Evolutionary conservation across 208 protist genomes (phyloP).

Genomic region (Acanthamoeba royreba): DNA sequence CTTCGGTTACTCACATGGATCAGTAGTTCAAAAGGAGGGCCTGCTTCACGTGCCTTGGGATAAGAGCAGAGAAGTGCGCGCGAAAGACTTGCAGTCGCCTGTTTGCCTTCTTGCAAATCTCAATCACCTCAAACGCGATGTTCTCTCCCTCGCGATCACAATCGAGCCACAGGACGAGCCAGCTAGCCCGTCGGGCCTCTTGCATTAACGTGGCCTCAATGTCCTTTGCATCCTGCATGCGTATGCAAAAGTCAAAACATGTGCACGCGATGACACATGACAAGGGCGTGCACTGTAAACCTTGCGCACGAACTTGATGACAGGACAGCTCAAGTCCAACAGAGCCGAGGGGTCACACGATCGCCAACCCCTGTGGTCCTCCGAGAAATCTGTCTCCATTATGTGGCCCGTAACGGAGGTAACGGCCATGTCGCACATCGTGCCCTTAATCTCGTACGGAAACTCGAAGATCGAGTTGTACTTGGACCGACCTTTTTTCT

Average conservation of each 20-base stretch:
- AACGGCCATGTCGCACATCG: slow-evolving; percentile 84
- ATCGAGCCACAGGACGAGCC: slow-evolving; percentile 85
- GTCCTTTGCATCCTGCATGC: slow-evolving; percentile 78
- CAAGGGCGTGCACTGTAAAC: background rate
- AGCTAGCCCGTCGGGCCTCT: slow-evolving; percentile 57
- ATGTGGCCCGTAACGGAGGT: slow-evolving; percentile 96
- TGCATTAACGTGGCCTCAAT: slow-evolving; percentile 80
- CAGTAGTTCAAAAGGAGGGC: no score
- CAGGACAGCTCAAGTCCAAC: slow-evolving; percentile 80
- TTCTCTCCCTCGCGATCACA: slow-evolving; percentile 93
- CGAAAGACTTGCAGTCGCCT: slow-evolving; percentile 59
- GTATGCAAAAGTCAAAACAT: no score
- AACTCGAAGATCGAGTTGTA: slow-evolving; percentile 84
- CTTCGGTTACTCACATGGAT: no score
- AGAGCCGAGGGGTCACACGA: slow-evolving; percentile 85
- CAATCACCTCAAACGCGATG: slow-evolving; percentile 88
- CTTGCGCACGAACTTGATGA: slow-evolving; percentile 81
- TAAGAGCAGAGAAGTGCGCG: slow-evolving; percentile 87
- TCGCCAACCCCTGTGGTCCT: slow-evolving; percentile 85
- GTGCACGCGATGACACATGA: background rate
- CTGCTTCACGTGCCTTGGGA: slow-evolving; percentile 58
- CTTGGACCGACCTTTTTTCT: slow-evolving; percentile 68
- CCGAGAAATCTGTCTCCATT: slow-evolving; percentile 86
- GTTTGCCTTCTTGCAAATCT: slow-evolving; percentile 73
- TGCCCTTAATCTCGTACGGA: slow-evolving; percentile 74